phyloP scores from a whole-genome alignment of 768 basidiomycete genomes.

The Naganishia vishniacii region DNA sequence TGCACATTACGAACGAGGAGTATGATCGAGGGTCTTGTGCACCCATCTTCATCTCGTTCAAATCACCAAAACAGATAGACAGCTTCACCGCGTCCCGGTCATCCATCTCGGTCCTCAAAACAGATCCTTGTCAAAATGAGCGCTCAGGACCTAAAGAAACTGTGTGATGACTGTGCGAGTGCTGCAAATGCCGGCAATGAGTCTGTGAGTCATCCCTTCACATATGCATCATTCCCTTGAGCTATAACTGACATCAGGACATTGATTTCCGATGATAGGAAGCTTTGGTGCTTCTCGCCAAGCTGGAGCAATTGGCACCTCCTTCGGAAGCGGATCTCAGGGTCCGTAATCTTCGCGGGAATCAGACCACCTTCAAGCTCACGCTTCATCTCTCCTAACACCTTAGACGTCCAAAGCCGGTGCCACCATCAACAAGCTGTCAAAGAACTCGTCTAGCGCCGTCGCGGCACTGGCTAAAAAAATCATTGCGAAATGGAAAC shows the following conservation, averaged over 20 bases:
- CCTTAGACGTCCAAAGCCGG: conserved; percentile 46
- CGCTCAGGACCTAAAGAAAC: conserved; percentile 16
- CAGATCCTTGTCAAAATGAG: background rate
- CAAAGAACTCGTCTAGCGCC: conserved; percentile 31
- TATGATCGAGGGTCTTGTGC: background rate
- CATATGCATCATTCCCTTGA: no score
- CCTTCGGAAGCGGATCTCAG: conserved; percentile 42
- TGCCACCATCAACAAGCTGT: conserved; percentile 41
- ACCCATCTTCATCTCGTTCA: background rate
- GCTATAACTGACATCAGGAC: no score
- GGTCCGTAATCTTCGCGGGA: conserved; percentile 32
- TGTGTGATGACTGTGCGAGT: conserved; percentile 19
- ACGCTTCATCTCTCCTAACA: no score
- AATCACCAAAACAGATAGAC: background rate
- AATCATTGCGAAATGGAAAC: conserved; percentile 45
- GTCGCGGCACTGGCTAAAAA: conserved; percentile 39
- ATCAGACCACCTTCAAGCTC: no score
- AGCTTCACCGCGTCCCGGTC: no score
- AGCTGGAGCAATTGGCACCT: conserved; percentile 38
- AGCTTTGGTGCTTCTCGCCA: conserved; percentile 24
- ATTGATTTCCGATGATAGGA: background rate
- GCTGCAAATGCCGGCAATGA: background rate
- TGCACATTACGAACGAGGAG: background rate
- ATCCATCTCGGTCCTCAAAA: background rate
- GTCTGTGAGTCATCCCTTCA: background rate